Conservation (phyloP, 1,139 yeast species). For the Kurtzmaniella quercitrusa region DNA sequence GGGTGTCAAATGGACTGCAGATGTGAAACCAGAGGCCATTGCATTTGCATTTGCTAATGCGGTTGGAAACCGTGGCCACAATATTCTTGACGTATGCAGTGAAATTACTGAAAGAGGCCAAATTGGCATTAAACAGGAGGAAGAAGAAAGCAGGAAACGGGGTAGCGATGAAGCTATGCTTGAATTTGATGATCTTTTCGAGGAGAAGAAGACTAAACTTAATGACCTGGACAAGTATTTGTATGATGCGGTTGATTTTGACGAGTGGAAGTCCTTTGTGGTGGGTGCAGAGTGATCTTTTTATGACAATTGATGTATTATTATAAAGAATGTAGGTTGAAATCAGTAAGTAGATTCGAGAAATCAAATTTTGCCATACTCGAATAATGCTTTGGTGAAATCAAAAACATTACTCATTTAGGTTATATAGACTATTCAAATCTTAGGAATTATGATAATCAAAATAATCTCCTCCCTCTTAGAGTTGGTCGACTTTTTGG, state of each 20-base stretch:
- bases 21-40: slow-evolving; percentile 43
- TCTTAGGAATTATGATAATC: too few species aligned
- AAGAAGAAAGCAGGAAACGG: slow-evolving; percentile 8
- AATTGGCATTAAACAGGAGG: slow-evolving; percentile 4
- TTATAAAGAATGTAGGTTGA: not conserved
- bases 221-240: slow-evolving; percentile 20
- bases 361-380: too few species aligned
- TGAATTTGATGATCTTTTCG: slow-evolving; percentile 28
- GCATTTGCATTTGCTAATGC: slow-evolving; percentile 46
- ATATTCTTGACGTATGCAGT: slow-evolving; percentile 30
- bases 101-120: slow-evolving; percentile 12
- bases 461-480: too few species aligned
- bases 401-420: not conserved
- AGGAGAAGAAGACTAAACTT: slow-evolving; percentile 31
- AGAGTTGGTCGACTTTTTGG: too few species aligned
- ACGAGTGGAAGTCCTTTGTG: slow-evolving; percentile 36
- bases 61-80: slow-evolving; percentile 28
- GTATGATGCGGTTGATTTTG: slow-evolving; percentile 35
- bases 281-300: slow-evolving; percentile 6
- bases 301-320: not conserved
- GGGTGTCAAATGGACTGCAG: slow-evolving; percentile 40
- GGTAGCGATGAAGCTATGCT: slow-evolving; percentile 10
- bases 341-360: too few species aligned
- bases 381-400: not conserved
- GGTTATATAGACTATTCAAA: too few species aligned